These are phyloP conservation scores for Apiospora aurea DNA, from an alignment of 2,329 filamentous ascomycete species.

Conservation along the genomic window DNA sequence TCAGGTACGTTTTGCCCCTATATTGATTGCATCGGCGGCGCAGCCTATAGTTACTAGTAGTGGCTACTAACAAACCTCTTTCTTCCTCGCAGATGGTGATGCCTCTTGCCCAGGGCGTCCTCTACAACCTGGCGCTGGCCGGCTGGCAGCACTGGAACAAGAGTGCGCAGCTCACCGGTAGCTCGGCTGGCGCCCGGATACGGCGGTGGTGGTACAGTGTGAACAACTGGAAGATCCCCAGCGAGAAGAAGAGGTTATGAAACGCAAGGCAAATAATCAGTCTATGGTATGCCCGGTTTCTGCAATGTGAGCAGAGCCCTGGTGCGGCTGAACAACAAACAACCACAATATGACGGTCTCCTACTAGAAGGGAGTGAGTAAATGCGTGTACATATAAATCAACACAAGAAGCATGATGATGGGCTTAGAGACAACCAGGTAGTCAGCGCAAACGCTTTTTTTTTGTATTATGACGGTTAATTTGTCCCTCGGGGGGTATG, in stretches of 20 bases:
- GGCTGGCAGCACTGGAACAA: conserved; percentile 94
- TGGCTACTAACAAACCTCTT: not conserved
- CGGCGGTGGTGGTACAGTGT: conserved; percentile 95
- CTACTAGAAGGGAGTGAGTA: not conserved
- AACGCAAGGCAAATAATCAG: not conserved
- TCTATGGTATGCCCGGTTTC: not conserved
- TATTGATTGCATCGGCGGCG: not conserved
- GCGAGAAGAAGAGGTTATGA: conserved; percentile 35
- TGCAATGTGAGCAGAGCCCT: not conserved
- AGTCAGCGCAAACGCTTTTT: not conserved
- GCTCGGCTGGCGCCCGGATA: conserved; percentile 76
- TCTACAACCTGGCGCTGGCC: conserved; percentile 85
- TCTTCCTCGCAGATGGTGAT: conserved; percentile 70
- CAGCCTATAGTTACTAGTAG: not conserved
- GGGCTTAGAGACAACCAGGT: not conserved
- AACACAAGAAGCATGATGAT: not conserved
- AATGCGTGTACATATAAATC: not conserved
- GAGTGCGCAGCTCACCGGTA: conserved; percentile 77
- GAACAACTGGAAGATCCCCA: conserved; percentile 84
- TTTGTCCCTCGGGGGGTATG: not conserved
- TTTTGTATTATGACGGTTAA: not conserved
- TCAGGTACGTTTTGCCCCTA: conserved; percentile 66
- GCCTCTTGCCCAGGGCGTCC: conserved; percentile 83
- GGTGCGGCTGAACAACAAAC: not conserved
- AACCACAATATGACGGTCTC: not conserved